A percentile compares a stretch with the other conserved stretches of the same genome.
These are phyloP conservation scores for Aspergillus leporis DNA, from an alignment of 495 filamentous ascomycete species.

Conservation along the genomic window DNA sequence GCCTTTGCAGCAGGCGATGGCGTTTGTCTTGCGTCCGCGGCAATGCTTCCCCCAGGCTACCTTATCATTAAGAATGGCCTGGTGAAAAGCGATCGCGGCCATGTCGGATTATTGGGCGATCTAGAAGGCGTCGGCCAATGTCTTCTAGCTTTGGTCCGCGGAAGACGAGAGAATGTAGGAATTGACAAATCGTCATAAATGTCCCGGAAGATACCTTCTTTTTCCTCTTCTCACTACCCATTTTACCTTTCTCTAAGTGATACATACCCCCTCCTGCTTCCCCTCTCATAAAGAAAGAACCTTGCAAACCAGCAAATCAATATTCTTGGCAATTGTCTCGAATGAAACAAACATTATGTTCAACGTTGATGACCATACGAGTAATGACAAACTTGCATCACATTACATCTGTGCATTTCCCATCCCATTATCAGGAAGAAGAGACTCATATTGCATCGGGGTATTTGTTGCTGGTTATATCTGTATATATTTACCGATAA, in stretches of 20 bases:
- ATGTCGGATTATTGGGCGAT: conserved; percentile 85
- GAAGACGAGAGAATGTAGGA: conserved; percentile 70
- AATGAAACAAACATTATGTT: background rate
- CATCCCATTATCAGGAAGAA: conserved; percentile 12
- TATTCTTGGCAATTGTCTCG: background rate
- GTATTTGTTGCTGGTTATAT: background rate
- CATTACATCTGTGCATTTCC: too few species aligned
- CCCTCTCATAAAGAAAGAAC: background rate
- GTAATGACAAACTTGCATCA: conserved; percentile 7
- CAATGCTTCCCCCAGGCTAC: conserved; percentile 85
- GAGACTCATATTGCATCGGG: background rate
- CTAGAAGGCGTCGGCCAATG: conserved; percentile 77
- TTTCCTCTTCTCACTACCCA: background rate
- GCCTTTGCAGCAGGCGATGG: conserved; percentile 88
- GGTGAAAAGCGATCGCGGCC: conserved; percentile 78
- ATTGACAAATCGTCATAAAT: conserved; percentile 34
- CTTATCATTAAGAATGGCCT: conserved; percentile 66
- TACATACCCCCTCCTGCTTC: background rate
- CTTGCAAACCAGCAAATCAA: too few species aligned
- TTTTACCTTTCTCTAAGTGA: conserved; percentile 1
- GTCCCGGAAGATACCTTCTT: conserved; percentile 10
- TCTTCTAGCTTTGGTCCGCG: conserved; percentile 63
- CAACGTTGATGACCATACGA: conserved; percentile 13
- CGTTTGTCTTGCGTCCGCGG: conserved; percentile 80
- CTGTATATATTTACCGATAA: conserved; percentile 7